These are phyloP conservation scores for Gyromitra esculenta DNA, from an alignment of 2,329 filamentous ascomycete species.

Conservation along the genomic window DNA sequence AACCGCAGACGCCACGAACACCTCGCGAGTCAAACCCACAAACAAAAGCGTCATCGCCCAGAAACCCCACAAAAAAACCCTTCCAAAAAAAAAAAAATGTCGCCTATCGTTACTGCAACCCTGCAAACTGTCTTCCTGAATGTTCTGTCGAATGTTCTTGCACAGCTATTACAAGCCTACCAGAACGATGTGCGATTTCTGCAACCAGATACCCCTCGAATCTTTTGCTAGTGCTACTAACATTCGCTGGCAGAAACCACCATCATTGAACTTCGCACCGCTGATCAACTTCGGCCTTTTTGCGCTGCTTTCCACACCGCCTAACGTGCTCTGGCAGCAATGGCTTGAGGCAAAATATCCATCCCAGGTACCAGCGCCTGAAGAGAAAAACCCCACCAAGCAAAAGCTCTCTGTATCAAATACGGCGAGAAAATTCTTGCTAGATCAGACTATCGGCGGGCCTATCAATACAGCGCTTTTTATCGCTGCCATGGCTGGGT, in stretches of 20 bases:
- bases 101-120: slow-evolving; percentile 66
- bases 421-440: slow-evolving; percentile 67
- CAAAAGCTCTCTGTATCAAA: slow-evolving; percentile 62
- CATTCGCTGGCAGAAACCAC: slow-evolving; percentile 59
- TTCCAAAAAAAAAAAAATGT: slow-evolving; percentile 54
- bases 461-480: slow-evolving; percentile 69
- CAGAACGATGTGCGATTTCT: slow-evolving; percentile 61
- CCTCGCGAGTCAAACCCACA: not conserved
- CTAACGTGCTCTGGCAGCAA: slow-evolving; percentile 70
- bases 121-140: slow-evolving; percentile 67
- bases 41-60: not conserved
- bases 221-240: slow-evolving; percentile 47
- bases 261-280: slow-evolving; percentile 64
- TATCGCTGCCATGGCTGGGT: slow-evolving; percentile 66
- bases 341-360: slow-evolving; percentile 67
- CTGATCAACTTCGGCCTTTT: slow-evolving; percentile 68
- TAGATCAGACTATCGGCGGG: slow-evolving; percentile 70
- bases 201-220: slow-evolving; percentile 11
- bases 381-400: slow-evolving; percentile 49
- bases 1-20: slow-evolving; percentile 10
- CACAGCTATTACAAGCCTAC: slow-evolving; percentile 67
- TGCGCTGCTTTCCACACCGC: slow-evolving; percentile 67
- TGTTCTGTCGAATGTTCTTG: slow-evolving; percentile 67
- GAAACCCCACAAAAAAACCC: not conserved
- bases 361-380: slow-evolving; percentile 56